A percentile compares a stretch with the other conserved stretches of the same genome.
These are phyloP conservation scores for Penicillium turbatum DNA, from an alignment of 495 filamentous ascomycete genomes.

Conservation along the genomic window DNA sequence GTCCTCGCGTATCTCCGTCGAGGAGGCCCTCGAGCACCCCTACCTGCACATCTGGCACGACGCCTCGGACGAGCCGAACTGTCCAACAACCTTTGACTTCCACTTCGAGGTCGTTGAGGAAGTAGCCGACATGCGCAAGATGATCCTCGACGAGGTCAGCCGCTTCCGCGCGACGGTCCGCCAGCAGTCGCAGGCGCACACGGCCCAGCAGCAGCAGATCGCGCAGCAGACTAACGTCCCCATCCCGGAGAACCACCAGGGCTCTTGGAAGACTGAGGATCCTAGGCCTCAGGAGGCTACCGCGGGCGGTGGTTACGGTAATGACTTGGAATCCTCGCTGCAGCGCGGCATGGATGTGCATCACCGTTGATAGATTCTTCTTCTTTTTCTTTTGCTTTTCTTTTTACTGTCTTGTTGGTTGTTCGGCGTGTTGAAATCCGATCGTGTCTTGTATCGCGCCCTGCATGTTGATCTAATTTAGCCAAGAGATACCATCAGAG, in stretches of 20 bases:
- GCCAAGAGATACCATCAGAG: constrained; percentile 12
- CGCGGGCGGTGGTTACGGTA: constrained; percentile 43
- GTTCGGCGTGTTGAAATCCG: constrained; percentile 5
- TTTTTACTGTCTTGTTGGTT: not conserved
- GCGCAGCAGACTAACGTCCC: constrained; percentile 56
- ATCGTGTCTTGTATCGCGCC: constrained; percentile 4
- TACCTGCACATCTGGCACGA: constrained; percentile 99
- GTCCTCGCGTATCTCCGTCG: constrained; percentile 82
- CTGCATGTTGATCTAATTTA: constrained; percentile 14
- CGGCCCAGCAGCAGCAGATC: constrained; percentile 39
- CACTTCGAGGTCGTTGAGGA: constrained; percentile 95
- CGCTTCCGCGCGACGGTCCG: constrained; percentile 75
- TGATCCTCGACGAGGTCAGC: constrained; percentile 92
- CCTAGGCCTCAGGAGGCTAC: constrained; percentile 81
- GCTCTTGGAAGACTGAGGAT: constrained; percentile 74
- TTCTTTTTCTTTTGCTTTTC: not conserved
- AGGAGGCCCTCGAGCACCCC: constrained; percentile 89
- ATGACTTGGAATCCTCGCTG: constrained; percentile 79
- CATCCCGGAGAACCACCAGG: constrained; percentile 64
- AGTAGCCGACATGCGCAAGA: constrained; percentile 86
- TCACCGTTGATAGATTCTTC: constrained; percentile 15
- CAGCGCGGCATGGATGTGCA: constrained; percentile 72
- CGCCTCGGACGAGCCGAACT: constrained; percentile 88
- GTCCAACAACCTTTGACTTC: constrained; percentile 94
- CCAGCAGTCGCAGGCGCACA: constrained; percentile 53